These are phyloP conservation scores for Eucalyptus virginea DNA, from an alignment of 345 rosid species.

Conservation along the genomic window DNA sequence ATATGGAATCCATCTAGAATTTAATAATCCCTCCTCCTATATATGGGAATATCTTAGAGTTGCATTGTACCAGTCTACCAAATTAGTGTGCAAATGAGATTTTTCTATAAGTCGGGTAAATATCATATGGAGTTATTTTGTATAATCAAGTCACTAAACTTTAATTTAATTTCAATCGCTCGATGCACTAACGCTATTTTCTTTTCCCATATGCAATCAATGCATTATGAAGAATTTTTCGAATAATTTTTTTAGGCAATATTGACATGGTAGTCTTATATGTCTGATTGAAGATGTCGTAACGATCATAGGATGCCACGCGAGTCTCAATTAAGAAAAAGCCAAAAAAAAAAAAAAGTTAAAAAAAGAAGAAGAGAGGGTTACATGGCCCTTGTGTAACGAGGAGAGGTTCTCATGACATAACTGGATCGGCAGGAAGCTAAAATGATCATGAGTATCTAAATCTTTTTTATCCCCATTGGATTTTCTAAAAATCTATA, in stretches of 20 bases:
- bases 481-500: too few species aligned
- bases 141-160: slow-evolving; percentile 32
- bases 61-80: background rate
- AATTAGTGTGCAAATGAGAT: slow-evolving; percentile 29
- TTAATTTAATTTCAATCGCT: too few species aligned
- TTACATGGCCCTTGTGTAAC: too few species aligned
- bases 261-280: background rate
- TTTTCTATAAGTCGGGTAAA: slow-evolving; percentile 8
- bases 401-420: too few species aligned
- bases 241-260: background rate
- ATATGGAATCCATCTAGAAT: too few species aligned
- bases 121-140: slow-evolving; percentile 21
- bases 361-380: too few species aligned
- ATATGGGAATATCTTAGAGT: background rate
- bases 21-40: too few species aligned
- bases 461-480: too few species aligned
- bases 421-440: too few species aligned
- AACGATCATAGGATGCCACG: accelerated
- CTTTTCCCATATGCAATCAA: background rate
- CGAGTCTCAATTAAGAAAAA: too few species aligned
- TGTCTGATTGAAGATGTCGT: accelerated
- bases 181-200: accelerated
- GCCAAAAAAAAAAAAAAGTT: too few species aligned
- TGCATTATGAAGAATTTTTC: background rate
- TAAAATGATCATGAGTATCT: too few species aligned